Percentiles rank a stretch among this genome's conserved stretches.
Conservation (phyloP, 192 early-diverging fungal species). For the Coemansia asiatica region DNA sequence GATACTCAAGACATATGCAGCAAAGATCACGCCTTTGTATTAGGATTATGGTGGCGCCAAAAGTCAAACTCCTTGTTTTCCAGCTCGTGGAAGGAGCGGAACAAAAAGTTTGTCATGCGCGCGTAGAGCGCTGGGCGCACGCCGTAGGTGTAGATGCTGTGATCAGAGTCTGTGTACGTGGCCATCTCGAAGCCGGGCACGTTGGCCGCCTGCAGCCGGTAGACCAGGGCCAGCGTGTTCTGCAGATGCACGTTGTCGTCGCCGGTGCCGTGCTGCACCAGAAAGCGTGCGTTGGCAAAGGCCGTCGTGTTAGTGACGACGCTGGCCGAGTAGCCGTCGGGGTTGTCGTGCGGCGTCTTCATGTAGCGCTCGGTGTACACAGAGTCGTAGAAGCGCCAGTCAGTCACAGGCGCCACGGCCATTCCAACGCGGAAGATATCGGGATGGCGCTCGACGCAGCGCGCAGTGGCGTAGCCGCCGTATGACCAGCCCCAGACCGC, state of each 20-base stretch:
- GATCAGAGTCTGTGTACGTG: constrained; percentile 88
- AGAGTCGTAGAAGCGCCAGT: constrained; percentile 86
- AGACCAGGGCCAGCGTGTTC: constrained; percentile 78
- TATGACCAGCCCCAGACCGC: constrained; percentile 99
- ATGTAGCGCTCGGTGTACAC: constrained; percentile 98
- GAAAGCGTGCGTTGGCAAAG: constrained; percentile 73
- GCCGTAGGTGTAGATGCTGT: constrained; percentile 75
- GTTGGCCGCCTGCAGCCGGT: constrained; percentile 68
- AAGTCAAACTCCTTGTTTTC: constrained; percentile 51
- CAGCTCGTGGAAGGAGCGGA: constrained; percentile 57
- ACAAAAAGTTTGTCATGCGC: constrained; percentile 58
- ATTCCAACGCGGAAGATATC: constrained; percentile 83
- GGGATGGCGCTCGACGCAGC: constrained; percentile 80
- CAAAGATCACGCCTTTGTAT: constrained; percentile 7
- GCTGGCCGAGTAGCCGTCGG: constrained; percentile 73
- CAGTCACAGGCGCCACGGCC: constrained; percentile 94
- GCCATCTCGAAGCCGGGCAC: constrained; percentile 84
- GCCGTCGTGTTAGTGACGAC: constrained; percentile 78
- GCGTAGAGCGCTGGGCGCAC: constrained; percentile 71
- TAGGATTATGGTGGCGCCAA: constrained; percentile 42
- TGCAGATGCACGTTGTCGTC: constrained; percentile 95
- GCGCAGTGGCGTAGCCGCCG: constrained; percentile 85
- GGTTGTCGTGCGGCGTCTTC: constrained; percentile 80
- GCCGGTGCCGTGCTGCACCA: constrained; percentile 88
- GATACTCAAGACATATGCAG: no score